Base-by-base conservation (phyloP, 331 rosid species). In the Malus hybrid region DNA sequence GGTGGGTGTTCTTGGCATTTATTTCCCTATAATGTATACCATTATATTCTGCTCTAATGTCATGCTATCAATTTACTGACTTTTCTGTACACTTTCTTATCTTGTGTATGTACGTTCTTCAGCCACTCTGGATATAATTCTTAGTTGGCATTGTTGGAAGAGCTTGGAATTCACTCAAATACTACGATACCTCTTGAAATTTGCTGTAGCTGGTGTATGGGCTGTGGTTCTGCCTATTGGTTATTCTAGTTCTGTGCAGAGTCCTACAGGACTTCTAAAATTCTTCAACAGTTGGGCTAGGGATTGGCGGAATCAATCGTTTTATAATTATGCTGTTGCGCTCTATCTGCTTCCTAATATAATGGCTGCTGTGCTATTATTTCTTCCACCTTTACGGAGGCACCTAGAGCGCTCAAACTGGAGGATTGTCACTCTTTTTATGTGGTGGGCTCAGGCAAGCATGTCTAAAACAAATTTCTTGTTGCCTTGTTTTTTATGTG, bases 371-470 rank as follows among this genome's bases (percentile, higher is more conserved):
- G 4, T 90, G 71, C 59, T 95, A 16, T 95, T 95, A 90, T 85
- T 95, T 71, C 97, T 95, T 82, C 98, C 99, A 72, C 93, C 93
- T 77, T 36, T 92, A 55, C 86, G 97, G 81, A 90, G 90, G 75
- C 73, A 27, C 65, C 48, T 92, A 89, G 99, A 95, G 86, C 90
- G 96, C 63, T 92, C 99, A 62, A 90, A 95, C 69, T 79, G 76
- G 83, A 76, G 83, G 77, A 73, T 89, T 69, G 9, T 89, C 81
- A 88, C 97, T 73, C 82, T 95, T 10, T 39, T 39, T 39, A 39
- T 39, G 46, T 39, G 46, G 46, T 39, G 44, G 44, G 44, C 44
- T 36, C 44, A 36, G 44, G 44, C 44, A 36, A 36, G 44, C 44
- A 36, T 9, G 44, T 36, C 44, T 36, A 0, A 36, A 9, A 36